Percentiles rank a stretch among this genome's conserved stretches.
Conservation (phyloP, 768 basidiomycete genomes). For the Neoboletus magnificus region DNA sequence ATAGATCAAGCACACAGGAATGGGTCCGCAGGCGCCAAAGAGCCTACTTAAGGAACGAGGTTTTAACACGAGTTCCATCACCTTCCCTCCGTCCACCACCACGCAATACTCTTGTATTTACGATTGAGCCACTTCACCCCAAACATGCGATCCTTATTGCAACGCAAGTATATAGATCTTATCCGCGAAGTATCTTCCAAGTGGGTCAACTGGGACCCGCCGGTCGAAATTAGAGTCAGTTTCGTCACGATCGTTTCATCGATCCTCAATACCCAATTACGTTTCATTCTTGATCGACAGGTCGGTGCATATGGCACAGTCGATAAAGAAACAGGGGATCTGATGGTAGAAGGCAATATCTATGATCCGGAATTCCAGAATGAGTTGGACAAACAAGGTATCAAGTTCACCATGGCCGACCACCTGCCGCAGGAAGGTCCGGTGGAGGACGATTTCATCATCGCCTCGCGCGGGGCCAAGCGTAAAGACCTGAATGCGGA, state of each 20-base stretch:
- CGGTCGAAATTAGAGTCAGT: slow-evolving; percentile 24
- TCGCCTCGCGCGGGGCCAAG: slow-evolving; percentile 20
- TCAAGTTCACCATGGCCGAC: slow-evolving; percentile 13
- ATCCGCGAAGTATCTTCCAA: slow-evolving; percentile 30
- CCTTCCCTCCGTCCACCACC: neutral
- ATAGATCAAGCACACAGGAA: neutral
- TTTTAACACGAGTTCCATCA: neutral
- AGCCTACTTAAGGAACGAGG: neutral
- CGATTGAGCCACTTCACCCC: too few species aligned
- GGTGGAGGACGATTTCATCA: slow-evolving; percentile 22
- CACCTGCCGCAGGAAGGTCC: slow-evolving; percentile 14
- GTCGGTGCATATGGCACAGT: slow-evolving; percentile 36
- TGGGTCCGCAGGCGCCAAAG: neutral
- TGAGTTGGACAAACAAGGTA: slow-evolving; percentile 13
- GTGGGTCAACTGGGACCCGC: slow-evolving; percentile 39
- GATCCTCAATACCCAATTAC: neutral
- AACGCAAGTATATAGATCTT: slow-evolving; percentile 37
- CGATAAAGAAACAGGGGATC: slow-evolving; percentile 29
- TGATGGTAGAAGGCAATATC: slow-evolving; percentile 35
- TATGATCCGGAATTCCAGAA: slow-evolving; percentile 26
- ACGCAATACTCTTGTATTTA: neutral
- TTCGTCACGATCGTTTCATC: neutral
- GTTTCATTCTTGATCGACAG: slow-evolving; percentile 9
- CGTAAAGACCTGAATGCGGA: slow-evolving; percentile 3
- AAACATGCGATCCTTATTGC: slow-evolving; percentile 10